Conservation (phyloP, 2,329 filamentous ascomycete species). For the Capronia americana region DNA sequence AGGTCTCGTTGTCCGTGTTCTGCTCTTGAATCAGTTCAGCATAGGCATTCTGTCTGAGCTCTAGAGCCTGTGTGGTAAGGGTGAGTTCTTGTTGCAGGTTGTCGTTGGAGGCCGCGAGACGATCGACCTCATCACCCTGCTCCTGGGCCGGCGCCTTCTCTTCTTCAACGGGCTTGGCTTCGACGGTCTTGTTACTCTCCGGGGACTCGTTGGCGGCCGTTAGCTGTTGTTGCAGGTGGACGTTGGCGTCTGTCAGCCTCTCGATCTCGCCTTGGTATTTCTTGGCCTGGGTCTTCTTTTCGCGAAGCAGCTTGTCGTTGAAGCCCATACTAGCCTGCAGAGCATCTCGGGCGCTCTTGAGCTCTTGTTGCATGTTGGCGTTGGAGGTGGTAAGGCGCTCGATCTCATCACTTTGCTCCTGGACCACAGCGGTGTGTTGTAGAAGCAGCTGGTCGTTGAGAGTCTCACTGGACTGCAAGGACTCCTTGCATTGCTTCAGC, state of each 20-base stretch:
- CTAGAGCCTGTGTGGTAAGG: too few species aligned
- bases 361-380: not conserved
- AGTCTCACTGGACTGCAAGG: not conserved
- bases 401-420: not conserved
- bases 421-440: not conserved
- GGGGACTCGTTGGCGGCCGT: not conserved
- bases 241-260: not conserved
- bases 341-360: not conserved
- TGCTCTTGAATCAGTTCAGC: too few species aligned
- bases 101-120: too few species aligned
- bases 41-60: too few species aligned
- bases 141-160: not conserved
- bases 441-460: not conserved
- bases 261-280: not conserved
- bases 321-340: not conserved
- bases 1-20: too few species aligned
- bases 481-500: not conserved
- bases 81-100: too few species aligned
- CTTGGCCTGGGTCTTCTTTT: not conserved
- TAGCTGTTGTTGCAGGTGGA: not conserved
- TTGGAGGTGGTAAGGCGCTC: not conserved
- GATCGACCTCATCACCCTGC: not conserved
- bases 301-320: not conserved
- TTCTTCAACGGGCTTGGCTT: not conserved
- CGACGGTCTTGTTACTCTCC: not conserved